Percentiles rank a stretch among this genome's conserved stretches.
Conservation (phyloP, 2,329 filamentous ascomycete species). For the Ilyonectria sp. region DNA sequence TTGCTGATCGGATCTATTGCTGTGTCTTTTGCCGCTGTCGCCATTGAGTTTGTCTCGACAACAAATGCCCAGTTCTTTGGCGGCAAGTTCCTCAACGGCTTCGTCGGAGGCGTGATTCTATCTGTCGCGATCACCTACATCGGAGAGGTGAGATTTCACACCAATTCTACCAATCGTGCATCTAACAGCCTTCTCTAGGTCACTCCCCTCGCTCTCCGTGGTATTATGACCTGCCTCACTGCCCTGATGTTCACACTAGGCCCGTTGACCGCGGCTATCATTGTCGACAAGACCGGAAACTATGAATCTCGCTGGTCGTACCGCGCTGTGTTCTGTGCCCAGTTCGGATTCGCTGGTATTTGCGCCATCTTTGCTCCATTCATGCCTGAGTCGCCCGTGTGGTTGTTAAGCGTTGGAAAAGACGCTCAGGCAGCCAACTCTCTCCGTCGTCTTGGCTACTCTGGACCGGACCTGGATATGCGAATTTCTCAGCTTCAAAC, state of each 20-base stretch:
- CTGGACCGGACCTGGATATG: constrained; percentile 45
- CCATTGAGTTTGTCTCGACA: constrained; percentile 58
- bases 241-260: constrained; percentile 52
- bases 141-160: constrained; percentile 45
- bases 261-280: constrained; percentile 50
- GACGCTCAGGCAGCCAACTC: constrained; percentile 53
- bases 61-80: constrained; percentile 58
- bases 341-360: constrained; percentile 52
- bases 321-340: constrained; percentile 50
- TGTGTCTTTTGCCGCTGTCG: constrained; percentile 31
- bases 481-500: constrained; percentile 47
- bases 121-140: constrained; percentile 50
- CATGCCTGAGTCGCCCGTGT: constrained; percentile 62
- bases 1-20: constrained; percentile 22
- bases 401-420: constrained; percentile 53
- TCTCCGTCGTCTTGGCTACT: constrained; percentile 51
- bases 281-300: constrained; percentile 50
- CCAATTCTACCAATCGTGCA: too few species aligned
- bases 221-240: constrained; percentile 48
- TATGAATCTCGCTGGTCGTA: constrained; percentile 52
- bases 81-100: constrained; percentile 60
- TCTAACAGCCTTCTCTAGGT: constrained; percentile 30
- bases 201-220: constrained; percentile 48
- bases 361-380: constrained; percentile 50
- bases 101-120: constrained; percentile 50